Percentiles rank a stretch among this genome's conserved stretches.
Conservation (phyloP, 164 flowering plant genomes). For the Magnolia kwangsiensis region DNA sequence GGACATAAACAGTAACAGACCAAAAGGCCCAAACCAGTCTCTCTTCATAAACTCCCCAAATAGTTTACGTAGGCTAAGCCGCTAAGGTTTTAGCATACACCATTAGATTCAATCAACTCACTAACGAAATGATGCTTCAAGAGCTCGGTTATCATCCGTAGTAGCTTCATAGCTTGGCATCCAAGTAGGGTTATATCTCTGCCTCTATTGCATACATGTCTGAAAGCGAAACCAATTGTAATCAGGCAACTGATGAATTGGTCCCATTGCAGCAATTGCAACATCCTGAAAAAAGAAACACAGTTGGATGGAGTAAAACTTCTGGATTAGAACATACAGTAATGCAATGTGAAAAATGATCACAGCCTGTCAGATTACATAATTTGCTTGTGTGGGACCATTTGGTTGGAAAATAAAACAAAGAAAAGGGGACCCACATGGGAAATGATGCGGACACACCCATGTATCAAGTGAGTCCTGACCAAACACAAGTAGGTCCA, state of each 20-base stretch:
- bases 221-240: constrained; percentile 73
- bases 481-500: background rate
- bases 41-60: no score
- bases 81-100: no score
- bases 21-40: no score
- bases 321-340: background rate
- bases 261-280: constrained; percentile 77
- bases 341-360: background rate
- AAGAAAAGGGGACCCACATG: background rate
- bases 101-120: no score
- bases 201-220: constrained; percentile 11
- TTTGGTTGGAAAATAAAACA: background rate
- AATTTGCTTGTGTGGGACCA: background rate
- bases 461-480: background rate
- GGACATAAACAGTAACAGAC: no score
- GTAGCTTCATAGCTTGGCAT: no score
- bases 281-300: constrained; percentile 44
- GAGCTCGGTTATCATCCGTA: no score
- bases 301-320: background rate
- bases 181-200: background rate
- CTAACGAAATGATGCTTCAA: no score
- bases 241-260: constrained; percentile 63
- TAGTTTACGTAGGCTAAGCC: no score
- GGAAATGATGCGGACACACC: background rate
- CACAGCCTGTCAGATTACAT: no score